phyloP scores from a whole-genome alignment of 352 stramenopile species.

The Achlya hypogyna region DNA sequence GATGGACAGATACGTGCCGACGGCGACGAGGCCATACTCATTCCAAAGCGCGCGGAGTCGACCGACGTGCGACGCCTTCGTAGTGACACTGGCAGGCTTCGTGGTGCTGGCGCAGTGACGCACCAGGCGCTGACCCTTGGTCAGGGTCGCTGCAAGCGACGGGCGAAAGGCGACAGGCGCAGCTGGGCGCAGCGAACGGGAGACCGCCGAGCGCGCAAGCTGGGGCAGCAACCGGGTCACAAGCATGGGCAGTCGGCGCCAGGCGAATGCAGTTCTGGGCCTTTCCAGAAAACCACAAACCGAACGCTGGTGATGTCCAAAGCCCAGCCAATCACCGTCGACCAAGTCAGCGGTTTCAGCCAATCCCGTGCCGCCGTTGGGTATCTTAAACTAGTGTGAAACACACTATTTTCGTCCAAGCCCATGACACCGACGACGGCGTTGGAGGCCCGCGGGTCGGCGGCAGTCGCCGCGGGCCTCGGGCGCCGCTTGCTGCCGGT shows the following conservation, averaged over 20 bases:
- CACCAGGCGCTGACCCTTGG: neutral
- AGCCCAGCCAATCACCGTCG: neutral
- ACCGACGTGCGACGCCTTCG: conserved; percentile 26
- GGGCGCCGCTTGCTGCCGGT: too few relatives aligned
- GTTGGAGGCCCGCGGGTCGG: too few relatives aligned
- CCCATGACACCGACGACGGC: too few relatives aligned
- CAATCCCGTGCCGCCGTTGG: neutral
- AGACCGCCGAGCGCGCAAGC: neutral
- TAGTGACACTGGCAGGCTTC: neutral
- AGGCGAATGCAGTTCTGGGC: neutral
- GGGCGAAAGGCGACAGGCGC: neutral
- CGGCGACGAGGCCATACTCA: conserved; percentile 74
- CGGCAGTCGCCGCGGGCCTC: too few relatives aligned
- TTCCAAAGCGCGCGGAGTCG: conserved; percentile 73
- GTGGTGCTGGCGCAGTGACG: neutral
- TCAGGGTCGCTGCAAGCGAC: neutral
- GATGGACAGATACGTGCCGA: conserved; percentile 75
- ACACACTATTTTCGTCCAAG: too few relatives aligned
- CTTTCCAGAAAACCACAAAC: neutral
- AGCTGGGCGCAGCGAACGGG: too few relatives aligned
- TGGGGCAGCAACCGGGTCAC: neutral
- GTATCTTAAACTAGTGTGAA: neutral
- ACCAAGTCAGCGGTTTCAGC: neutral
- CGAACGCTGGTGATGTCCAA: neutral
- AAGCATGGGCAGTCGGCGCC: neutral